A percentile compares a stretch with the other conserved stretches of the same genome.
phyloP scores from a whole-genome alignment of 2,329 filamentous ascomycete genomes.

The Ophiostoma ulmi region DNA sequence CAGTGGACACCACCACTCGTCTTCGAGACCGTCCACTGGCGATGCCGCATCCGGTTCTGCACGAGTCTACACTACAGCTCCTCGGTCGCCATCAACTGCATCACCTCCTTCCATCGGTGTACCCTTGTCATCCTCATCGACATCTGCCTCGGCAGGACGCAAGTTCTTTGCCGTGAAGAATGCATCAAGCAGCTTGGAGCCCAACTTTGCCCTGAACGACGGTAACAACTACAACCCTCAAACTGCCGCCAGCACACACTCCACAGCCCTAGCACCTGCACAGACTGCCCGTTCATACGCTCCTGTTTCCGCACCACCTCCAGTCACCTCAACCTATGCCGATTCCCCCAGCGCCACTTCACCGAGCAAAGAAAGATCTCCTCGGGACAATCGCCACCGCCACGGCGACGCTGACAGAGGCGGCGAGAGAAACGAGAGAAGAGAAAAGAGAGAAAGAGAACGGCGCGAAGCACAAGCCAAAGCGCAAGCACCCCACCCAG shows the following conservation, averaged over 20 bases:
- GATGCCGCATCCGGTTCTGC: slow-evolving; percentile 16
- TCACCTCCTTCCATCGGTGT: slow-evolving; percentile 19
- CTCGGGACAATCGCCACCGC: slow-evolving; percentile 18
- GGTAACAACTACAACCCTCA: slow-evolving; percentile 32
- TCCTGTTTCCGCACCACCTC: slow-evolving; percentile 16
- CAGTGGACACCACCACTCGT: slow-evolving; percentile 16
- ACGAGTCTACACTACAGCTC: neutral
- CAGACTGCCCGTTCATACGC: slow-evolving; percentile 7
- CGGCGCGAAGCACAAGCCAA: slow-evolving; percentile 4
- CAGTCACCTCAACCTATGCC: slow-evolving; percentile 2
- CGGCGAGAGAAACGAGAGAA: slow-evolving; percentile 16
- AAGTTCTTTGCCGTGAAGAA: slow-evolving; percentile 34
- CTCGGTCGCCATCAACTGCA: neutral
- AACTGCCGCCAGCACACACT: slow-evolving; percentile 23
- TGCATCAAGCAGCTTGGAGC: slow-evolving; percentile 31
- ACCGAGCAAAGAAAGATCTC: slow-evolving; percentile 21
- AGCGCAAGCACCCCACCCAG: neutral
- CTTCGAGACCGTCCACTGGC: slow-evolving; percentile 25
- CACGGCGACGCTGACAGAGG: slow-evolving; percentile 16
- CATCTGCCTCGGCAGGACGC: slow-evolving; percentile 26
- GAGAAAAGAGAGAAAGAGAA: slow-evolving; percentile 10
- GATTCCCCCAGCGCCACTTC: slow-evolving; percentile 17
- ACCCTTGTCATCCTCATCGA: slow-evolving; percentile 13
- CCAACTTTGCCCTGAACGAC: slow-evolving; percentile 35
- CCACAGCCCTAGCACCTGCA: slow-evolving; percentile 6